Base-by-base conservation (phyloP, 345 rosid species). In the Isatis tinctoria region DNA sequence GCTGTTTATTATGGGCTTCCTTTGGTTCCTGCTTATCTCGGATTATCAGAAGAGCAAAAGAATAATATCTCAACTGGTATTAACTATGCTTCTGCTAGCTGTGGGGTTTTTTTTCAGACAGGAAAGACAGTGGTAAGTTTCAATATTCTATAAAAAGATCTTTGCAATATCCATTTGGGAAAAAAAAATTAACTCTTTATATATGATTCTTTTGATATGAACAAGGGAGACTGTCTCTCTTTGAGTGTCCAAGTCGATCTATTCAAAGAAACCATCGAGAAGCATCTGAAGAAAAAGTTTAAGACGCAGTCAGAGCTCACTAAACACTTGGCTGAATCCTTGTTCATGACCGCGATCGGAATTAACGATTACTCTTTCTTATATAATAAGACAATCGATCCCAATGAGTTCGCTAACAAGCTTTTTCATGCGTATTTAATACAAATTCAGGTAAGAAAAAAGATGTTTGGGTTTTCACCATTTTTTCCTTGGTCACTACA, bases 81-180 rank as follows among this genome's bases (percentile, higher is more conserved):
- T 39, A 75, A 69, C 49, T 75, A 75, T 43, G 79, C 79, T 41
- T 68, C 79, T 43, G 79, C 69, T 40, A 43, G 74, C 10, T 75
- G 74, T 75, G 79, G 79, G 9, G 16, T 75, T 67, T 6, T 74
- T 36, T 47, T 44, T 8, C 35, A 58, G 2, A 44, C 73, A 12
- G 73, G 73, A 37, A 58, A 45, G 17, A 0, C 0, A 26, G 1
- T 27, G 41, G 78, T 66, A 43, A 53, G 58, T 36, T 71, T 47
- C 17, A 8, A 5, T 30, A 13, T 30, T 13, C 43, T 10, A 20
- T n/a, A 22, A 35, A 59, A 33, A 22, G 3, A 60, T 60, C 0
- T 32, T 41, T 43, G 22, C 26, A 52, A n/a, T 54, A 27, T 53
- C 3, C 24, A 2, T 22, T 22, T 22, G 24, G 2, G 2, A 22